phyloP scores from a whole-genome alignment of 2,329 filamentous ascomycete genomes.

The Curvularia sp. region DNA sequence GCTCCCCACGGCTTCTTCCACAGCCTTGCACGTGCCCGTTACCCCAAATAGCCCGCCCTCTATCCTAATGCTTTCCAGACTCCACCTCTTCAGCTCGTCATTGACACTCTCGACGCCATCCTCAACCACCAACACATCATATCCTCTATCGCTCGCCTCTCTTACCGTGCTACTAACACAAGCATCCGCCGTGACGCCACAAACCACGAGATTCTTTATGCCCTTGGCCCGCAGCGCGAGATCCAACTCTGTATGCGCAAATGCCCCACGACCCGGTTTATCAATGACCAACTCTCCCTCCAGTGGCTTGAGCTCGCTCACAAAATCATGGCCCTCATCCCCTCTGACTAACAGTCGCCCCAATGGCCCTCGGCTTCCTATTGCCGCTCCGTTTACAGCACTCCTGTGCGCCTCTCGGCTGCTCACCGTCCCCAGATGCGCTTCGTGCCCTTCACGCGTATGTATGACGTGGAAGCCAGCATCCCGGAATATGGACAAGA shows the following conservation, averaged over 20 bases:
- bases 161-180: conserved; percentile 63
- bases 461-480: conserved; percentile 55
- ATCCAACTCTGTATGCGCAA: conserved; percentile 63
- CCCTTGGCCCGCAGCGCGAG: conserved; percentile 59
- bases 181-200: conserved; percentile 64
- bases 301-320: conserved; percentile 60
- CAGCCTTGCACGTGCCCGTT: conserved; percentile 28
- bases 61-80: conserved; percentile 35
- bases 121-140: conserved; percentile 60
- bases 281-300: conserved; percentile 60
- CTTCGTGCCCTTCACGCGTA: conserved; percentile 61
- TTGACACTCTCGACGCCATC: conserved; percentile 53
- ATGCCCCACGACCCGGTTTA: conserved; percentile 62
- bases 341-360: conserved; percentile 66
- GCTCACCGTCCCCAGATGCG: conserved; percentile 64
- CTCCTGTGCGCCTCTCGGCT: conserved; percentile 62
- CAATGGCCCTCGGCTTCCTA: conserved; percentile 61
- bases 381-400: conserved; percentile 60
- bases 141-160: conserved; percentile 63
- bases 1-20: conserved; percentile 34
- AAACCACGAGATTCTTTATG: conserved; percentile 60
- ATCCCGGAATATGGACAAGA: conserved; percentile 54
- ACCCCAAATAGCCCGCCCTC: conserved; percentile 44
- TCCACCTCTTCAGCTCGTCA: conserved; percentile 40
- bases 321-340: conserved; percentile 64